Evolutionary conservation across 2,329 filamentous ascomycete species (phyloP).

Genomic region (Lasiodiplodia citricola): DNA sequence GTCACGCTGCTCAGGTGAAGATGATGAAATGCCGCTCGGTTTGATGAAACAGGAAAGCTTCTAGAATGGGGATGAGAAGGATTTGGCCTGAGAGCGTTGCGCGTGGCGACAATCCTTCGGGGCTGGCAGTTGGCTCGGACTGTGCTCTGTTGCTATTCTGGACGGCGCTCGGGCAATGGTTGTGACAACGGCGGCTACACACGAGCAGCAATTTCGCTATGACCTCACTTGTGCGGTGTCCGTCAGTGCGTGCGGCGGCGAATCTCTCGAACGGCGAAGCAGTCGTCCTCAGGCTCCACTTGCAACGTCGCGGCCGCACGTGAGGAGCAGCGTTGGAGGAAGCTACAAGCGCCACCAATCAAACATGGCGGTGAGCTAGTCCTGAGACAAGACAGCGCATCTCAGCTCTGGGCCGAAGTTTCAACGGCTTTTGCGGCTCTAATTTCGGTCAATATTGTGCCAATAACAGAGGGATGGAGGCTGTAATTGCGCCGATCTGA

Average conservation of each 20-base stretch:
- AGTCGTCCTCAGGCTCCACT: constrained; percentile 13
- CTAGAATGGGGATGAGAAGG: constrained; percentile 8
- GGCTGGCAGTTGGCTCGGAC: not conserved
- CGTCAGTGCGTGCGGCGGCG: constrained; percentile 16
- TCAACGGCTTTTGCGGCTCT: constrained; percentile 24
- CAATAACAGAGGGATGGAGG: constrained; percentile 17
- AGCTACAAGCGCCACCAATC: constrained; percentile 23
- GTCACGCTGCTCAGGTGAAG: not conserved
- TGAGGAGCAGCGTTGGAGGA: constrained; percentile 1
- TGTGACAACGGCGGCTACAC: not conserved
- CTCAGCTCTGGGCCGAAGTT: constrained; percentile 9
- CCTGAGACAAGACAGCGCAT: constrained; percentile 24
- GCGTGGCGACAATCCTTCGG: constrained; percentile 11
- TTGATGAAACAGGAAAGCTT: constrained; percentile 9
- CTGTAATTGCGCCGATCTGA: constrained; percentile 22
- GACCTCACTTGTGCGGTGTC: constrained; percentile 4
- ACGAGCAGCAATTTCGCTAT: constrained; percentile 24
- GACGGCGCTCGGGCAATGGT: not conserved
- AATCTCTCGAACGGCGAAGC: not conserved
- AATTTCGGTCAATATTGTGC: constrained; percentile 24
- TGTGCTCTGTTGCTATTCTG: constrained; percentile 19
- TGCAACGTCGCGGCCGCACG: not conserved
- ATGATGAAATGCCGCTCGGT: not conserved
- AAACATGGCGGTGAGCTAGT: constrained; percentile 21
- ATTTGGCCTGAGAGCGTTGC: not conserved